Conservation (phyloP, 345 rosid species). For the Xanthoceras sorbifolium region DNA sequence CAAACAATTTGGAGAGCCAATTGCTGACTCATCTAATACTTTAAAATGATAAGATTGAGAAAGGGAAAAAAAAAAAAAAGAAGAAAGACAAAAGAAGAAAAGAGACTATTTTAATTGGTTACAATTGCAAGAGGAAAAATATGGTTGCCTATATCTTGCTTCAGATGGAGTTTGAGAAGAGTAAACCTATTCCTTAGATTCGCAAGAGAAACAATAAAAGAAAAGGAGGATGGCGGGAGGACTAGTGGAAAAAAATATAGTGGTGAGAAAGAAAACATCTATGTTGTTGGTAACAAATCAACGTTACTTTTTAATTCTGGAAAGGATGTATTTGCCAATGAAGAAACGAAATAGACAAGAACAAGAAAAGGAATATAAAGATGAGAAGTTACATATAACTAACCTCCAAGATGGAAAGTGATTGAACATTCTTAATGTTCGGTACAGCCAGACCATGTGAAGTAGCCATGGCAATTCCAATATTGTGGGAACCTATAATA, state of each 20-base stretch:
- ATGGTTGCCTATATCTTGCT: not conserved
- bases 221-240: not conserved
- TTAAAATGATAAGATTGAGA: no score
- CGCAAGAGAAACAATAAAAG: not conserved
- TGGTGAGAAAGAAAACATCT: not conserved
- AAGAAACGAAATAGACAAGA: not conserved
- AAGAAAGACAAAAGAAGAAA: no score
- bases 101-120: not conserved
- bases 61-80: no score
- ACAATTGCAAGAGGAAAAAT: not conserved
- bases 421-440: constrained; percentile 85
- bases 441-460: constrained; percentile 88
- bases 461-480: constrained; percentile 97
- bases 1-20: not conserved
- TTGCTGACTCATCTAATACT: not conserved
- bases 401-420: constrained; percentile 77
- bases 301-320: not conserved
- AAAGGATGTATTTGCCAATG: constrained; percentile 3
- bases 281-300: not conserved
- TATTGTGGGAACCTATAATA: constrained; percentile 75
- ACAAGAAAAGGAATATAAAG: not conserved
- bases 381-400: constrained; percentile 16
- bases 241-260: not conserved
- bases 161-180: not conserved
- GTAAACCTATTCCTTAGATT: not conserved